Base-by-base conservation (phyloP, 1,284 basidiomycete genomes). In the Ustilago cynodontis region DNA sequence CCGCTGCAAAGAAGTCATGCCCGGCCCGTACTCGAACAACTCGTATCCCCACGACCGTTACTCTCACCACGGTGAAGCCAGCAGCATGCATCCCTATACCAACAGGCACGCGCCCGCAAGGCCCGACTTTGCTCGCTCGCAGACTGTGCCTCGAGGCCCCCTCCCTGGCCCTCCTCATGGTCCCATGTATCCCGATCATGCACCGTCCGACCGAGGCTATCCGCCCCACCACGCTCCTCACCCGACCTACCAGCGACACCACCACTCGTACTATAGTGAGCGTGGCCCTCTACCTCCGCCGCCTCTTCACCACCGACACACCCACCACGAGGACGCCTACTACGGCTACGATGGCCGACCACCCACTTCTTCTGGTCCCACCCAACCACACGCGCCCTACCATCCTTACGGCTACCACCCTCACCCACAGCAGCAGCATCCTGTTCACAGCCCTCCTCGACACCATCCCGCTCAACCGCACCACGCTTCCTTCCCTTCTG, bases 251-350 rank as follows among this genome's bases (percentile, higher is more conserved):
- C 59, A 62, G 1, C 62, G 74, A 35, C 69, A 77, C 18, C 65
- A 69, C n/a, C 74, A 72, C 47, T 72, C 74, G 33, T 77, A 71
- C 65, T 77, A 77, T 39, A 69, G 72, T 47, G 74, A 77, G 62
- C 69, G 69, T 22, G 74, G 63, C 1, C 69, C 69, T 10, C 20
- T 69, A 29, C 69, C 69, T 22, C 74, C 66, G 1, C 74, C 74
- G 55, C 69, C 74, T n/a, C 56, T 77, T 10, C 74, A 77, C 52
- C 59, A 69, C 33, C 62, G 69, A 49, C 73, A 71, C 37, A 35
- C 55, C 4, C 49, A 54, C 33, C 59, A 51, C 31, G 58, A 76
- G 5, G 74, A 77, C 16, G 10, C 55, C 7, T 59, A 59, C 56
- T 66, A 70, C 43, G 66, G 39, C 26, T 70, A 70, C 50, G 63